A percentile compares a stretch with the other conserved stretches of the same genome.
These are phyloP conservation scores for Oryza coarctata DNA, from an alignment of 176 grass and related monocot species.

Conservation along the genomic window DNA sequence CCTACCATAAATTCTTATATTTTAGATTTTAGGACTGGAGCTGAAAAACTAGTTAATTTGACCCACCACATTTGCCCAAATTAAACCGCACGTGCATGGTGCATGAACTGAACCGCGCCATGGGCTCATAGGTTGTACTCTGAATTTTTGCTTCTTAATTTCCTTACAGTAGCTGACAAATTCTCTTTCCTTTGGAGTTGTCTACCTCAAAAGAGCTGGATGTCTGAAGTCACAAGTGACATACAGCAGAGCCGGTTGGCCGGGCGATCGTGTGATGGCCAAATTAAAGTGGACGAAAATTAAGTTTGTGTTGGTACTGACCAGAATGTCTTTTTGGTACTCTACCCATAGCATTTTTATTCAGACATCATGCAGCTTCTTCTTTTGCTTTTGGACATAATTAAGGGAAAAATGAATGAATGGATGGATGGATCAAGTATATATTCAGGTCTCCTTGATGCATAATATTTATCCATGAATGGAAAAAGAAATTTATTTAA, in stretches of 20 bases:
- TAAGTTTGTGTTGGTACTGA: conserved; percentile 24
- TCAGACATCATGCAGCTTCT: not conserved
- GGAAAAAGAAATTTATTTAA: not conserved
- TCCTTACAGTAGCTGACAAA: not conserved
- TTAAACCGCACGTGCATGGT: not conserved
- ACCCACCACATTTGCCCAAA: not conserved
- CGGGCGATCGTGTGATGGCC: not conserved
- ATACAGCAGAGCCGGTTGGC: conserved; percentile 12
- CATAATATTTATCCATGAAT: not conserved
- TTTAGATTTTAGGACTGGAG: too few relatives aligned
- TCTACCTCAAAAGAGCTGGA: not conserved
- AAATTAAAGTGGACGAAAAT: not conserved
- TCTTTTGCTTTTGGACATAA: conserved; percentile 15
- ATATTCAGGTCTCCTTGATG: conserved; percentile 8
- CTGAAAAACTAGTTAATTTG: not conserved
- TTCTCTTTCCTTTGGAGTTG: not conserved
- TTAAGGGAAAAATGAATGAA: not conserved
- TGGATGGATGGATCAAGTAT: conserved; percentile 3
- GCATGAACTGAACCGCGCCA: not conserved
- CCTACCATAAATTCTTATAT: too few relatives aligned
- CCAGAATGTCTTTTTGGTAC: not conserved
- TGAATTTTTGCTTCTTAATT: not conserved
- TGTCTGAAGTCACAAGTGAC: conserved; percentile 12
- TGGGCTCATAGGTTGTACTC: not conserved
- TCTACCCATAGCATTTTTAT: not conserved